Evolutionary conservation across 2,329 filamentous ascomycete species (phyloP).

Genomic region (Apiospora pterosperma): DNA sequence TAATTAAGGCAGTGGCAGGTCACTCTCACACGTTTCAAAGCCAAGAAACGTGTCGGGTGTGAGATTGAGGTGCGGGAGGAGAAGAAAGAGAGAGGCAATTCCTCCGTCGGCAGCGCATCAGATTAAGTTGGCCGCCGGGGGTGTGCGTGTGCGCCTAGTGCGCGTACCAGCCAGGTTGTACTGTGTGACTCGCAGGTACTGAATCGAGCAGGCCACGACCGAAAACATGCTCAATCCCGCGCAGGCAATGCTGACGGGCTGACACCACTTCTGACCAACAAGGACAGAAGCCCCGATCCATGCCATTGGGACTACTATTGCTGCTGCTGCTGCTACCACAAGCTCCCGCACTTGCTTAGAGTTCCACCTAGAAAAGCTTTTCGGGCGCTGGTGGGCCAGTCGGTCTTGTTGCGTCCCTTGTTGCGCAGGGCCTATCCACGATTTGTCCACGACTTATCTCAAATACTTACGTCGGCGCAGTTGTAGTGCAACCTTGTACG

Average conservation of each 20-base stretch:
- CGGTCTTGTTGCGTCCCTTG: neutral
- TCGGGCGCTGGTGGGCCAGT: neutral
- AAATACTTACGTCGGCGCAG: no score
- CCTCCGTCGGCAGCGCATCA: neutral
- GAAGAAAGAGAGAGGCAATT: neutral
- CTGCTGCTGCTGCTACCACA: no score
- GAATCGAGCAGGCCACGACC: neutral
- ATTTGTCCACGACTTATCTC: no score
- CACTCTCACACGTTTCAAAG: neutral
- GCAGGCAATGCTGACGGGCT: neutral
- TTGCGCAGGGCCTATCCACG: no score
- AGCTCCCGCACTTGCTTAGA: neutral
- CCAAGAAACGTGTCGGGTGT: neutral
- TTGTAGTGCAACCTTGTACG: no score
- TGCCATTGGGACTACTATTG: neutral
- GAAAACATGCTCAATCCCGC: neutral
- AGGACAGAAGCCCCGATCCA: conserved; percentile 3
- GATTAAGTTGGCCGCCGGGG: neutral
- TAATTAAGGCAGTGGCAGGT: neutral
- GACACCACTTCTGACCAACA: neutral
- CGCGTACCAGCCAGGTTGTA: no score
- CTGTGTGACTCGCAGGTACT: no score
- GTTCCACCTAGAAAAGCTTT: neutral
- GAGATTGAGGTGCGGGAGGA: neutral
- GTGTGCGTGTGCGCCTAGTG: neutral